Base-by-base conservation (phyloP, 2,329 filamentous ascomycete genomes). In the Colletotrichum lupini region DNA sequence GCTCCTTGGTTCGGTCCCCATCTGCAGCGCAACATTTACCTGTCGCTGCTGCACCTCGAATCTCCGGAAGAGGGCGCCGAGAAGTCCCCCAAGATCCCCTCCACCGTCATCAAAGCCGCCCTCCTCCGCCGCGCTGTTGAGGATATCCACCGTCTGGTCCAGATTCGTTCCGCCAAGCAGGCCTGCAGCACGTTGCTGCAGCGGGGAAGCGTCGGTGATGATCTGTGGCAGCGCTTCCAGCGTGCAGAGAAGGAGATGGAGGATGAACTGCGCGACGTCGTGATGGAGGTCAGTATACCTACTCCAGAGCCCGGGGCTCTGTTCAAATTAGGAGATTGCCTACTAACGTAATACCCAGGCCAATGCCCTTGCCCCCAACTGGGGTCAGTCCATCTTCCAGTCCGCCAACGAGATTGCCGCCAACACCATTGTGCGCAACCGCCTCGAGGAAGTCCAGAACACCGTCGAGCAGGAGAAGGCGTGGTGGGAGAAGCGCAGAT, bases 191-290 rank as follows among this genome's bases (percentile, higher is more conserved):
- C 92, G 28, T 86, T 99, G 76, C 84, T 98, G 78, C 95, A 97
- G 84, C 89, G 95, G 75, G 97, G 97, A 61, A 97, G 95, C 79
- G 95, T 99, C 1, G 96, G 97, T 16, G 97, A 99, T 81, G 97
- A 99, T 82, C 84, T 99, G 77, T 98, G 95, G 93, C 94, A 98
- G 86, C 89, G 96, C 52, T 98, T 98, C 83, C 85, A 92, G 83
- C 90, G 95, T 63, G 97, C 96, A 0, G 97, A 99, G 89, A 95
- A 97, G 86, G 97, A 99, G 85, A 97, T 98, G 87, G 95, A 99
- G 85, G 94, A 95, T 77, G 97, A 99, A 85, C 88, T 99, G 74
- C 91, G 94, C 78, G 97, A 99, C 83, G 96, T 98, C 28, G 95
- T 98, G 42, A 90, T 92, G 78, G 96, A 98, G 92, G 95, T 97